Conservation (phyloP, 1,284 basidiomycete species). For the Puccinia brachypodii region DNA sequence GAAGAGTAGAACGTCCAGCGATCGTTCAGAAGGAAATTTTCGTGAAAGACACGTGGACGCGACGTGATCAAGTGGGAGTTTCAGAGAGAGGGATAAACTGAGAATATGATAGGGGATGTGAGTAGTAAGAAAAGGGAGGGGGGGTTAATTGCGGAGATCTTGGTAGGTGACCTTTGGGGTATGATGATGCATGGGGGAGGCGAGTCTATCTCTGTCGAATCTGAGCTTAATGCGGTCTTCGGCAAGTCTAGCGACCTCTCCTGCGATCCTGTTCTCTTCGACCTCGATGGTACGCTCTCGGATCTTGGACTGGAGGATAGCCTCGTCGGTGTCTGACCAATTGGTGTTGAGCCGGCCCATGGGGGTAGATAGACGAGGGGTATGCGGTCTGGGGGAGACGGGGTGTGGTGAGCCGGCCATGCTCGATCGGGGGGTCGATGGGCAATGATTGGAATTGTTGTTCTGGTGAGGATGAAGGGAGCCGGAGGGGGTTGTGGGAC, state of each 20-base stretch:
- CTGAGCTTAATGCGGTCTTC: constrained; percentile 31
- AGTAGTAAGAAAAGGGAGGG: background rate
- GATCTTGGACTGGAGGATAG: constrained; percentile 27
- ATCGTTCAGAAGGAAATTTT: too few species aligned
- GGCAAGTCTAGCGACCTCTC: constrained; percentile 1
- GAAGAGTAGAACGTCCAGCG: too few species aligned
- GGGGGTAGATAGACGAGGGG: background rate
- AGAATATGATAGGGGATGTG: background rate
- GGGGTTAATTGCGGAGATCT: constrained; percentile 1
- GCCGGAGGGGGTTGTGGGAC: constrained; percentile 2
- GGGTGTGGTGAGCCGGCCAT: background rate
- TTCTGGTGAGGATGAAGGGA: background rate
- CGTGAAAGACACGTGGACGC: background rate
- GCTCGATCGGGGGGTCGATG: background rate
- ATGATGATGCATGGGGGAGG: background rate
- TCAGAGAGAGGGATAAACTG: too few species aligned
- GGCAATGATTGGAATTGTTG: background rate
- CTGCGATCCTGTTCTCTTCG: background rate
- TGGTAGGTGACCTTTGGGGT: constrained; percentile 15
- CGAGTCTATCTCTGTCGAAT: background rate
- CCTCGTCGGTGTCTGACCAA: constrained; percentile 12
- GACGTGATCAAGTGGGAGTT: background rate
- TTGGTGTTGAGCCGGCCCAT: background rate
- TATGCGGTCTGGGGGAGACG: background rate
- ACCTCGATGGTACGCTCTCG: background rate